Percentiles rank a stretch among this genome's conserved stretches.
These are phyloP conservation scores for Eimeria falciformis DNA, from an alignment of 169 alveolate genomes.

Conservation along the genomic window DNA sequence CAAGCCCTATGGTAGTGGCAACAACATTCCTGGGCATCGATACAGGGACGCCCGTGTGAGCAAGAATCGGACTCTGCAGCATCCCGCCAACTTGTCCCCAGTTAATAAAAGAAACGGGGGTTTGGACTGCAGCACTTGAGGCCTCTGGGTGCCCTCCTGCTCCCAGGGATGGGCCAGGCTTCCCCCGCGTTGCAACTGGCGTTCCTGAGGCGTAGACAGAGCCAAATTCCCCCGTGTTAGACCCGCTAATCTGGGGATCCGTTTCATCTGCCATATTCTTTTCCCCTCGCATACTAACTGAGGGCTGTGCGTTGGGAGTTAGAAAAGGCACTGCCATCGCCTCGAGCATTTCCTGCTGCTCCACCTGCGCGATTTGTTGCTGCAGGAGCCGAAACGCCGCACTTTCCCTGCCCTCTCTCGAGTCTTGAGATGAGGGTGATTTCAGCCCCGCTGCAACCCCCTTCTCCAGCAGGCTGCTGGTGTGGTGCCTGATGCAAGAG, in stretches of 20 bases:
- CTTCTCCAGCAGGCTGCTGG: background rate
- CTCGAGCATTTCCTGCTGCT: slow-evolving; percentile 8
- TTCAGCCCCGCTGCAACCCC: background rate
- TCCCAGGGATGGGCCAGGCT: background rate
- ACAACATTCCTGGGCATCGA: slow-evolving; percentile 57
- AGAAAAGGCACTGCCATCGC: slow-evolving; percentile 26
- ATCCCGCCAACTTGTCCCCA: slow-evolving; percentile 74
- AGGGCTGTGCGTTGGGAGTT: background rate
- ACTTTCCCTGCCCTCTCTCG: background rate
- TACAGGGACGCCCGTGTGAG: slow-evolving; percentile 62
- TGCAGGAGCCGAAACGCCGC: slow-evolving; percentile 3
- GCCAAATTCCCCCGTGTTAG: slow-evolving; percentile 4
- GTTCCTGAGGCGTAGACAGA: background rate
- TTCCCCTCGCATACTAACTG: background rate
- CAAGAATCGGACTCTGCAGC: slow-evolving; percentile 59
- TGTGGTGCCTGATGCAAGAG: slow-evolving; percentile 25
- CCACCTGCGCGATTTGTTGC: slow-evolving; percentile 48
- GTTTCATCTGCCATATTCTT: background rate
- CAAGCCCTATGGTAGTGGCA: slow-evolving; percentile 55
- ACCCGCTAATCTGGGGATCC: background rate
- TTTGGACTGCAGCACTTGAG: background rate
- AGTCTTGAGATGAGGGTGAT: background rate
- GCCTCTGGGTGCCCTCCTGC: background rate
- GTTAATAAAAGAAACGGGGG: slow-evolving; percentile 51
- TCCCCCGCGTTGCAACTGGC: background rate